Evolutionary conservation across 371 early-diverging fungal species (phyloP).

Genomic region (Catenaria anguillulae): DNA sequence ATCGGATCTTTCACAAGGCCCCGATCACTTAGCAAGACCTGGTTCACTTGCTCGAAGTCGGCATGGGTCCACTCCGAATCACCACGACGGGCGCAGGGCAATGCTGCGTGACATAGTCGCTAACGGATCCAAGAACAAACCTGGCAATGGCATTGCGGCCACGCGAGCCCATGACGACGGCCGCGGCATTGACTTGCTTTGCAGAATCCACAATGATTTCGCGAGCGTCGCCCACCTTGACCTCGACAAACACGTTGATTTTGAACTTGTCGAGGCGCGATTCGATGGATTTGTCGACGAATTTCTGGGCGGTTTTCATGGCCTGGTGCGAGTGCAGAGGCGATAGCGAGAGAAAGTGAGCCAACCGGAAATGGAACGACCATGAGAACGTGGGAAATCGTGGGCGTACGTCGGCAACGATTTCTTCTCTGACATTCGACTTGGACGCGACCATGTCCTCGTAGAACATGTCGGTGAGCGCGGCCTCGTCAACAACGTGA

Average conservation of each 20-base stretch:
- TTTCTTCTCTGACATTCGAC: background rate
- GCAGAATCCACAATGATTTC: background rate
- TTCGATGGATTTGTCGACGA: background rate
- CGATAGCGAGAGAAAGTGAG: too few relatives aligned
- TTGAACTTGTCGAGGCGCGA: constrained; percentile 49
- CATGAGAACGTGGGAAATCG: too few relatives aligned
- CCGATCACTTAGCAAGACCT: too few relatives aligned
- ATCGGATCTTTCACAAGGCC: too few relatives aligned
- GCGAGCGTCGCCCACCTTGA: constrained; percentile 56
- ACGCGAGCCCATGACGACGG: constrained; percentile 6
- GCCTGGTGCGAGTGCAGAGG: too few relatives aligned
- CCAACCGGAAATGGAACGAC: too few relatives aligned
- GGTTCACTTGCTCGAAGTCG: too few relatives aligned
- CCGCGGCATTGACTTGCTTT: background rate
- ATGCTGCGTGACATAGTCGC: constrained; percentile 1
- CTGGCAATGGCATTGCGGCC: background rate
- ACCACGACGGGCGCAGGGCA: background rate
- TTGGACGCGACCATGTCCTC: background rate
- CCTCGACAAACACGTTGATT: constrained; percentile 86
- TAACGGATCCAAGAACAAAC: background rate
- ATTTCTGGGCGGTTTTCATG: background rate
- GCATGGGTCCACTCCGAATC: background rate
- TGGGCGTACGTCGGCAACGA: background rate
- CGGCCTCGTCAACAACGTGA: background rate
- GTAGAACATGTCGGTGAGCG: background rate